Conservation (phyloP, 148 eudicot genomes). For the Polygonum maritimum region DNA sequence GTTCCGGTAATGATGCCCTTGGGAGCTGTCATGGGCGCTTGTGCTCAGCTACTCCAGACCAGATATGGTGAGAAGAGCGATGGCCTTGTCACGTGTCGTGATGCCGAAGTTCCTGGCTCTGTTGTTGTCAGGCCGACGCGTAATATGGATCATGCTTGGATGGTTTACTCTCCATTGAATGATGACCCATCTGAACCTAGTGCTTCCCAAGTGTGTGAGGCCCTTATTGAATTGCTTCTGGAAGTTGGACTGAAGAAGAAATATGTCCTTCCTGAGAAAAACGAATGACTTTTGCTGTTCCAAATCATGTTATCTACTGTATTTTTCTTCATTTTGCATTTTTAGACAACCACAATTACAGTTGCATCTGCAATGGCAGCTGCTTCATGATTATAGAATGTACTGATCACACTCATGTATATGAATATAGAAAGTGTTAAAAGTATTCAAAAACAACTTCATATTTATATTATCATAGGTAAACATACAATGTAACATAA, state of each 20-base stretch:
- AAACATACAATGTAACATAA: neutral
- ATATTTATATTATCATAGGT: neutral
- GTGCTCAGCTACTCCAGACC: constrained; percentile 80
- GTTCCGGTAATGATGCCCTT: constrained; percentile 85
- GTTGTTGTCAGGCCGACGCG: constrained; percentile 77
- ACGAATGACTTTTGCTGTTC: constrained; percentile 28
- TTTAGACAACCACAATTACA: neutral
- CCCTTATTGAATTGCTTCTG: constrained; percentile 66
- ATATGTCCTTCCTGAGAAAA: constrained; percentile 28
- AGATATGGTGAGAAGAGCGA: constrained; percentile 91
- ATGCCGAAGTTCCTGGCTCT: constrained; percentile 97
- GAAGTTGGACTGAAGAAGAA: constrained; percentile 58
- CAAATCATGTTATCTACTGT: neutral
- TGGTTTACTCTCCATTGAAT: constrained; percentile 77
- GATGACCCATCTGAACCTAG: constrained; percentile 68
- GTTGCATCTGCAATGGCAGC: neutral
- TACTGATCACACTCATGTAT: no score
- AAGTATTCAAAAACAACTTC: neutral
- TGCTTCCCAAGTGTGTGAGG: constrained; percentile 91
- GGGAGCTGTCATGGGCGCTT: constrained; percentile 94
- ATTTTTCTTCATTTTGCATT: neutral
- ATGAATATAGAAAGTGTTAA: no score
- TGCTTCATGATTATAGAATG: neutral
- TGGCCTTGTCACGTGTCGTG: constrained; percentile 91
- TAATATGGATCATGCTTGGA: constrained; percentile 92